These are phyloP conservation scores for Kwoniella dejecticola DNA, from an alignment of 768 basidiomycete genomes.

Conservation along the genomic window DNA sequence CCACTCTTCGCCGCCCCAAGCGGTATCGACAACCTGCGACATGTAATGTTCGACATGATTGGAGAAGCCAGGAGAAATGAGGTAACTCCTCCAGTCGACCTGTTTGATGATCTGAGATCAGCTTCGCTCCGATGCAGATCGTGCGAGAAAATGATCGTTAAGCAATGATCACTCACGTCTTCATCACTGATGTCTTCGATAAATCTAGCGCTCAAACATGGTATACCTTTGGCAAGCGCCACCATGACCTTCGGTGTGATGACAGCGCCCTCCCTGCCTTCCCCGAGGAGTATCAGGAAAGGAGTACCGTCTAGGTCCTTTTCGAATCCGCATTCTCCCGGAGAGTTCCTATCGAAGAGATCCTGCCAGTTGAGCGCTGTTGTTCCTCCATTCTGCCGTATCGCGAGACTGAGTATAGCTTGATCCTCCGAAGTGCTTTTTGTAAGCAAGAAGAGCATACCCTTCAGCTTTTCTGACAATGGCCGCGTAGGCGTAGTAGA, in stretches of 20 bases:
- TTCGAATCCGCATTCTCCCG: slow-evolving; percentile 16
- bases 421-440: neutral
- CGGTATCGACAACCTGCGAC: slow-evolving; percentile 61
- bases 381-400: slow-evolving; percentile 20
- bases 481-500: neutral
- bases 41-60: slow-evolving; percentile 57
- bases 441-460: slow-evolving; percentile 19
- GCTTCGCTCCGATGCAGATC: slow-evolving; percentile 22
- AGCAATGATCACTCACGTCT: neutral
- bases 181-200: slow-evolving; percentile 19
- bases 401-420: slow-evolving; percentile 1
- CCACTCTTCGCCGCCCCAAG: slow-evolving; percentile 62
- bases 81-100: slow-evolving; percentile 65
- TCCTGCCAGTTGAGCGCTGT: slow-evolving; percentile 21
- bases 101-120: slow-evolving; percentile 34
- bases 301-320: slow-evolving; percentile 11
- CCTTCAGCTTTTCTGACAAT: slow-evolving; percentile 1
- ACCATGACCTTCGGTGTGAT: slow-evolving; percentile 77
- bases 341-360: slow-evolving; percentile 16
- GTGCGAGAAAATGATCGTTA: too few species aligned
- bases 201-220: slow-evolving; percentile 70
- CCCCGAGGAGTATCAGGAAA: slow-evolving; percentile 25
- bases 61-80: slow-evolving; percentile 63
- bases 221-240: slow-evolving; percentile 82
- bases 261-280: slow-evolving; percentile 3